Conservation (phyloP, 1,139 yeast species). For the Scheffersomyces insectosa region DNA sequence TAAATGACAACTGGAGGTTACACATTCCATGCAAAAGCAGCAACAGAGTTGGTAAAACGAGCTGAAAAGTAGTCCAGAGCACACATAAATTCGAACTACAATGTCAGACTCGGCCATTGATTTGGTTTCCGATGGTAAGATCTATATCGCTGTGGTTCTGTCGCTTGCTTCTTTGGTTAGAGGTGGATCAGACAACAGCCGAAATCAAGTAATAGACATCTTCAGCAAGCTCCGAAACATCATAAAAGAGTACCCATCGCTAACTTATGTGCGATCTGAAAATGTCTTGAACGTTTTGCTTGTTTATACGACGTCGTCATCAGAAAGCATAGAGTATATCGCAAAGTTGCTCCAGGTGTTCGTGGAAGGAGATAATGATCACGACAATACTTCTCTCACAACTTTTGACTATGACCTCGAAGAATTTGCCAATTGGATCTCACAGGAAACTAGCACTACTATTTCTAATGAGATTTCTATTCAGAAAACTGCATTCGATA, state of each 20-base stretch:
- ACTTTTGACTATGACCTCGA: slow-evolving; percentile 19
- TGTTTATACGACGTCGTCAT: slow-evolving; percentile 15
- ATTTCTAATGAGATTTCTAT: neutral
- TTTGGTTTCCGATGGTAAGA: slow-evolving; percentile 5
- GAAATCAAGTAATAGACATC: slow-evolving; percentile 1
- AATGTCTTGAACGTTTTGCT: slow-evolving; percentile 16
- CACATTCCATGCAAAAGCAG: too few species aligned
- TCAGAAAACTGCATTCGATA: slow-evolving; percentile 2
- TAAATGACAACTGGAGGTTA: too few species aligned
- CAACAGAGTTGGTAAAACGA: too few species aligned
- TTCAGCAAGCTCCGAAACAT: slow-evolving; percentile 3
- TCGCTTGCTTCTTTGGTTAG: slow-evolving; percentile 4
- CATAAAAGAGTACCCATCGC: neutral
- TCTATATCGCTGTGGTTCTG: slow-evolving; percentile 10
- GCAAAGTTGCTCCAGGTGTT: slow-evolving; percentile 10
- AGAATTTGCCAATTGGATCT: slow-evolving; percentile 22
- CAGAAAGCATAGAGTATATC: slow-evolving; percentile 8
- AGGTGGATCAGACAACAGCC: neutral
- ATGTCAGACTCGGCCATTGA: too few species aligned
- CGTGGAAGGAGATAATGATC: slow-evolving; percentile 5
- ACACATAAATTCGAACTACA: too few species aligned
- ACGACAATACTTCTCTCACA: neutral
- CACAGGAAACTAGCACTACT: neutral
- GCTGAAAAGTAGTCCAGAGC: too few species aligned
- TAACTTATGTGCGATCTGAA: slow-evolving; percentile 2